Base-by-base conservation (phyloP, 371 early-diverging fungal genomes). In the Lichtheimia corymbifera region DNA sequence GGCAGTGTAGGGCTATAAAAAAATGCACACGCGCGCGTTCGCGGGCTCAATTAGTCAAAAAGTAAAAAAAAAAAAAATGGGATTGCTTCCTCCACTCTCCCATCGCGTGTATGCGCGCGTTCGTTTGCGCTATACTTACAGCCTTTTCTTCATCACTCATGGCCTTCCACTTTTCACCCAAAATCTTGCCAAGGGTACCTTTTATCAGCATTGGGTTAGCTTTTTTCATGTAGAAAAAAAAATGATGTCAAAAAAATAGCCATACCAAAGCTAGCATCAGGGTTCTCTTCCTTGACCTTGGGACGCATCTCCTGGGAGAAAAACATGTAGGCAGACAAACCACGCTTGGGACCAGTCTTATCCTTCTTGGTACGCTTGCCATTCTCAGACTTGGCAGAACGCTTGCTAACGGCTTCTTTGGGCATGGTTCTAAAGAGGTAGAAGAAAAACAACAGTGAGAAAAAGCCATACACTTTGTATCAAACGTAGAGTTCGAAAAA, bases 121-220 rank as follows among this genome's bases (percentile, higher is more conserved):
- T 9, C 20, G 5, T 17, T 17, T 2, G 41, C 6, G 12, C 20
- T 35, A 12, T 18, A 69, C 64, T 79, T 80, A 84, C 83, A 66
- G 76, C 72, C 77, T 87, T 85, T 54, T 90, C 85, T 44, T 76
- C 77, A 0, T 88, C 88, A 49, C 68, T 30, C 79, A 89, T 74
- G 2, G 55, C 49, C 75, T 88, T 88, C 94, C 95, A 94, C 78
- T 78, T 76, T 57, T 86, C 85, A 64, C 96, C 96, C 53, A 93
- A 83, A 58, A 88, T 68, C 78, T 89, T 91, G 62, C 91, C 88
- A 52, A 92, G 81, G 50, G 89, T 80, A 59, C 84, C 87, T 86
- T 66, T 27, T 11, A 17, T 41, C 4, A 52, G 25, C 9, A 35
- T 35, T 5, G 28, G 2, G 9, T 35, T 35, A 35, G 35, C 35